Evolutionary conservation across 352 stramenopile genomes (phyloP), one percentile per base, ranked within the genome.

Genomic region (Phytopythium aichiense): DNA sequence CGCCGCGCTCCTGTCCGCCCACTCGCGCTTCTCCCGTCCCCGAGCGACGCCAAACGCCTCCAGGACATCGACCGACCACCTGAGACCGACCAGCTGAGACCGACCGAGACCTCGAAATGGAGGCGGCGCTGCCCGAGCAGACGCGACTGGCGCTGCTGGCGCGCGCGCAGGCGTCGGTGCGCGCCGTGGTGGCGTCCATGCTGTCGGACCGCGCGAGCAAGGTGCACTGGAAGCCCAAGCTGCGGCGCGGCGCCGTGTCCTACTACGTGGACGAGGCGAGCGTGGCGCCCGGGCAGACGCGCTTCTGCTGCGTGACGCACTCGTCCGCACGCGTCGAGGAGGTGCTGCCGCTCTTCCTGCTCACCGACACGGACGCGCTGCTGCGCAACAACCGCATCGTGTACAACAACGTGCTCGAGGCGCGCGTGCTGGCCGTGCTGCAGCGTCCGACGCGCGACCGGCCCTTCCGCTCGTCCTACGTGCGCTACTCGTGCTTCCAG

Each of bases 261-360:
- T 87, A 84, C 60, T 87, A 74, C 52, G 70, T 83, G 22, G 78
- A 87, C 56, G 65, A 81, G 43, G 58, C 50, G 16, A 78, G 70
- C 45, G 67, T 73, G 18, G 65, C 67, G 51, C 56, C 65, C 7
- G 71, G 68, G 18, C 78, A 85, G 53, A 75, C 71, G 25, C 63
- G 78, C n/a, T 85, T 88, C 64, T 84, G 75, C 56, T 88, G 78
- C 54, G 76, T 84, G 35, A 74, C 57, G 45, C 69, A 80, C 43
- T 76, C 72, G 2, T 56, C 60, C 31, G 76, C 78, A 4, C 31
- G 56, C 2, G 65, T 74, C 35, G 64, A 77, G 20, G 78, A 88
- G 0, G 51, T 88, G 15, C 77, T 88, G 64, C 54, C 76, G 65
- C 68, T 88, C 4, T 88, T 85, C 54, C 54, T 80, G 12, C 45